phyloP scores from a whole-genome alignment of 2,329 filamentous ascomycete species.

The Ambrosiella cleistominuta region DNA sequence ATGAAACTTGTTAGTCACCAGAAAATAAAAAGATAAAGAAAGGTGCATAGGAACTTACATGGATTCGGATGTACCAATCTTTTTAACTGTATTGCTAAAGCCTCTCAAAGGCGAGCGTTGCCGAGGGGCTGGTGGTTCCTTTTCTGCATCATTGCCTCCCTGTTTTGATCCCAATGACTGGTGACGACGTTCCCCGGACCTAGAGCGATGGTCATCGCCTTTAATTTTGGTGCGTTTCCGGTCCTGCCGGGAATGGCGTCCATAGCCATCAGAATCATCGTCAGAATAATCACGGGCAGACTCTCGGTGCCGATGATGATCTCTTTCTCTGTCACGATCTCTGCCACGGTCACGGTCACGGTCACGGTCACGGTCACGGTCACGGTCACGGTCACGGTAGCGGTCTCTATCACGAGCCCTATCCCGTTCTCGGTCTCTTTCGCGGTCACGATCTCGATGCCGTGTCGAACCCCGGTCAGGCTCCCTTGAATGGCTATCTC shows the following conservation, averaged over 20 bases:
- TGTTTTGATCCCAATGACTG: constrained; percentile 5
- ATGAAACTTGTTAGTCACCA: neutral
- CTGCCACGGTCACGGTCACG: constrained; percentile 13
- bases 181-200: constrained; percentile 35
- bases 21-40: neutral
- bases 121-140: constrained; percentile 16
- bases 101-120: constrained; percentile 23
- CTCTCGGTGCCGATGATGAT: constrained; percentile 15
- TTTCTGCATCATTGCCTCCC: neutral
- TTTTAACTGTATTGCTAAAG: constrained; percentile 17
- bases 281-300: constrained; percentile 21
- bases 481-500: constrained; percentile 5
- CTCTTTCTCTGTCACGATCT: neutral
- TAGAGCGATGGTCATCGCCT: constrained; percentile 25
- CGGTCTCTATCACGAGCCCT: constrained; percentile 6
- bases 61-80: neutral
- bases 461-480: neutral
- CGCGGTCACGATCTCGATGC: neutral
- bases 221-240: constrained; percentile 7
- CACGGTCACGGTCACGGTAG: constrained; percentile 3
- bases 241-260: constrained; percentile 7
- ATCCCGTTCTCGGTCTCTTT: constrained; percentile 2
- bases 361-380: constrained; percentile 3
- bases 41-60: neutral
- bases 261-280: constrained; percentile 14